Base-by-base conservation (phyloP, 179 eudicot species). In the Pouteria campechiana region DNA sequence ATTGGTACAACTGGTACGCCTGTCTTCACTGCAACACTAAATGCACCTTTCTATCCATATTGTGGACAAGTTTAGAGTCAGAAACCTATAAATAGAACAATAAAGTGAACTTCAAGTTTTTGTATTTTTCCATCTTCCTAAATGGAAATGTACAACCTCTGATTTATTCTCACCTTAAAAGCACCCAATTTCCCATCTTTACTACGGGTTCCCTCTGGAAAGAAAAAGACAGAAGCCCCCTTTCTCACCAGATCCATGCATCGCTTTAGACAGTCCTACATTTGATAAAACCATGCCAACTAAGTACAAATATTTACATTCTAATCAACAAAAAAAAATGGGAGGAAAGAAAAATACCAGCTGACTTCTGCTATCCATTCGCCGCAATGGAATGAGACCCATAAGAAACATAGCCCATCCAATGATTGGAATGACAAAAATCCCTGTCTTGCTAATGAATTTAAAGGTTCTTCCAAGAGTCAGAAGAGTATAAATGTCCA, bases 131-230 rank as follows among this genome's bases (percentile, higher is more conserved):
- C 42, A 11, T 48, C 25, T 27, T 37, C 33, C 5, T 29, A 34
- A 37, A 17, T 7, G 45, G 19, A 7, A 32, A 17, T 33, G 16
- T 6, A 34, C 7, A 27, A 29, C 20, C 23, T 1, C 6, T n/a
- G 27, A 32, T 23, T 4, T 19, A 12, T 37, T 34, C 74, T 68
- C 64, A 90, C 98, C 95, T 90, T 90, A 75, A 90, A 90, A 64
- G 63, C 34, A 21, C 93, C 97, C 52, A 90, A 54, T 56, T 57
- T 74, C 48, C 95, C 98, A 65, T 82, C 83, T 65, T 65, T 85
- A 69, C 90, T 81, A 16, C 98, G 81, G 12, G 98, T 90, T 48
- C 98, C 98, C 65, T 90, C 98, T 5, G 98, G 97, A 35, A 90
- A 89, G 69, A 85, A 81, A 63, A 81, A 85, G 5, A 90, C 93